Percentiles rank a stretch among this genome's conserved stretches.
These are phyloP conservation scores for Mycena maculata DNA, from an alignment of 768 basidiomycete genomes.

Conservation along the genomic window DNA sequence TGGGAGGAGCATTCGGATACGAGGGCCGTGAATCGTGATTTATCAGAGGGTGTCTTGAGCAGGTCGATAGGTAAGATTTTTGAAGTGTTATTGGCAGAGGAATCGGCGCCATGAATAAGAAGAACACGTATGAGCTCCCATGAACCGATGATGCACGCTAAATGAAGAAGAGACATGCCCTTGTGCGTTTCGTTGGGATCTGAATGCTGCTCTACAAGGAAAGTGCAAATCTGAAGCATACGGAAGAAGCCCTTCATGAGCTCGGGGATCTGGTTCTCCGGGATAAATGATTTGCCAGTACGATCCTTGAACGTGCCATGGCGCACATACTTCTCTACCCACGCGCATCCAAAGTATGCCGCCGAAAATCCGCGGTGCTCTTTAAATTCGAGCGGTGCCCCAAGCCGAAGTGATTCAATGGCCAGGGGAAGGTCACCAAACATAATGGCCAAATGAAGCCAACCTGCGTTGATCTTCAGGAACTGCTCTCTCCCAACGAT, in stretches of 20 bases:
- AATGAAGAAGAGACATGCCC: neutral
- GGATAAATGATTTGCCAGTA: neutral
- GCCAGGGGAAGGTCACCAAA: neutral
- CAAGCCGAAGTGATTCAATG: neutral
- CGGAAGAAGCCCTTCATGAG: neutral
- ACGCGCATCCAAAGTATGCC: neutral
- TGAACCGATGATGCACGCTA: neutral
- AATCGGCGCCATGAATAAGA: neutral
- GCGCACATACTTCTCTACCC: neutral
- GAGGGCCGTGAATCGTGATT: neutral
- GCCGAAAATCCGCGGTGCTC: neutral
- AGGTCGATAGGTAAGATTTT: neutral
- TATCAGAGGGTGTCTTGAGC: neutral
- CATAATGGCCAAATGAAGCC: neutral
- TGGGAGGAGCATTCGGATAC: neutral
- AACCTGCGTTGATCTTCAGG: neutral
- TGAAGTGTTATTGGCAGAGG: neutral
- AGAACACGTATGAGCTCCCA: conserved; percentile 2
- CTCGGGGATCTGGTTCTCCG: neutral
- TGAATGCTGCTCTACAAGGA: neutral
- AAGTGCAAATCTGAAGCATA: neutral
- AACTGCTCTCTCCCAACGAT: neutral
- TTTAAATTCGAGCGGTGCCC: neutral
- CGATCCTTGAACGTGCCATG: neutral
- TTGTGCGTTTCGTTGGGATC: conserved; percentile 1